Evolutionary conservation across 2,329 filamentous ascomycete genomes (phyloP).

Genomic region (Lachnellula subtilissima): DNA sequence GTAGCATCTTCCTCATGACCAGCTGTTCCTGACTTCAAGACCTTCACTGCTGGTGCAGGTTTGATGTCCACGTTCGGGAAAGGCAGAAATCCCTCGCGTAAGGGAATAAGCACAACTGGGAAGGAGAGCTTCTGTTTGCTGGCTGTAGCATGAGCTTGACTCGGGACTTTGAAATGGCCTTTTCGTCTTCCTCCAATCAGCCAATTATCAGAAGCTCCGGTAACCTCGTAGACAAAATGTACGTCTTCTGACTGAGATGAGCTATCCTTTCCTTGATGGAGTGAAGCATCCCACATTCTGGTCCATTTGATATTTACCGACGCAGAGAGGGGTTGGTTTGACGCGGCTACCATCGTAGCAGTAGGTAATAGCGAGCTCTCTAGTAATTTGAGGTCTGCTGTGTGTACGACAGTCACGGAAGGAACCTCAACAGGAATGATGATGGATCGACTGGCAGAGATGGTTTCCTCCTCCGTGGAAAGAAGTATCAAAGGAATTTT

Average conservation of each 20-base stretch:
- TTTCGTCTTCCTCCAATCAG: slow-evolving; percentile 77
- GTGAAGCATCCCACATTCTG: slow-evolving; percentile 53
- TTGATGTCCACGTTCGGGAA: slow-evolving; percentile 77
- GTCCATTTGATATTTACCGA: slow-evolving; percentile 60
- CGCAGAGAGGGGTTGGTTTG: slow-evolving; percentile 62
- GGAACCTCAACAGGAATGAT: slow-evolving; percentile 88
- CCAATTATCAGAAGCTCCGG: slow-evolving; percentile 71
- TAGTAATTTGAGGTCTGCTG: slow-evolving; percentile 60
- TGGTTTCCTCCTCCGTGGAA: slow-evolving; percentile 19
- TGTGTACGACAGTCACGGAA: slow-evolving; percentile 76
- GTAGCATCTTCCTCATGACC: slow-evolving; percentile 14
- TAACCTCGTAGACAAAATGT: slow-evolving; percentile 80
- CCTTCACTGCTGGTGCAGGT: slow-evolving; percentile 42
- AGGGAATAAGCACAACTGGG: slow-evolving; percentile 71
- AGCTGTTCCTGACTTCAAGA: slow-evolving; percentile 13
- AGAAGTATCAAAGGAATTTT: slow-evolving; percentile 22
- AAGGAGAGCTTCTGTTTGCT: slow-evolving; percentile 46
- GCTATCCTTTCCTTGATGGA: slow-evolving; percentile 21
- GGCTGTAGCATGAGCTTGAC: slow-evolving; percentile 38
- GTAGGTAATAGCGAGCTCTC: slow-evolving; percentile 32
- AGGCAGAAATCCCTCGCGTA: slow-evolving; percentile 71
- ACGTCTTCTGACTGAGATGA: slow-evolving; percentile 39
- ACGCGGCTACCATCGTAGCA: slow-evolving; percentile 40
- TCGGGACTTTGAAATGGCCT: slow-evolving; percentile 66
- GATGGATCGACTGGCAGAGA: slow-evolving; percentile 57